Evolutionary conservation across 2,329 filamentous ascomycete species (phyloP), one percentile per base, ranked within the genome.

Genomic region (Penicillium sp.): DNA sequence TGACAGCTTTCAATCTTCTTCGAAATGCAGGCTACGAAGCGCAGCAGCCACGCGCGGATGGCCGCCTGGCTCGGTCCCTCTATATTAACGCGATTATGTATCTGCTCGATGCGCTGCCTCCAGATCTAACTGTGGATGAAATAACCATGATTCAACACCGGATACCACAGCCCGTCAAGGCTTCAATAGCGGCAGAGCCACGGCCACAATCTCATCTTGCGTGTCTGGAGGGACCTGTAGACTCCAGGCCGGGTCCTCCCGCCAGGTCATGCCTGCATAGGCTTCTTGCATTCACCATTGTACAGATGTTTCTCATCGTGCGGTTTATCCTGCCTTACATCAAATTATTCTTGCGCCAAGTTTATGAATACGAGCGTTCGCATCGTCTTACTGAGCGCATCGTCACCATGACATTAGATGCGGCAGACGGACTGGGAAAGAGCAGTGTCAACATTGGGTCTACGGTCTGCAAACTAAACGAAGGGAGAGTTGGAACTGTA

Each of bases 351-450:
- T 57, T 84, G 12, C 73, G 74, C 13, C 68, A 77, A 13, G 73
- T 78, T 13, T 84, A 83, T 54, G 58, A 77, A 42, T 84, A 84
- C 54, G 86, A 90, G 64, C 78, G 83, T 13, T 77, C 82, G 56
- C 81, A 89, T 67, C 81, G 80, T 54, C 74, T 90, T 52, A 82
- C 78, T 0, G 79, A 84, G 60, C 77, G 78, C 23, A 54, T 85
- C 1, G 66, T 85, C 15, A 72, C 74, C 6, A 72, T 73, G 20
- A 71, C 80, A 5, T 67, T 84, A 28, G 72, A 74, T 41, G 73
- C 79, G 2, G 78, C 79, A 3, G 78, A 83, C 54, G 68, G 66
- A 42, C 56, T 85, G 38, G 78, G 81, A 3, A 77, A 76, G 49
- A 70, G 74, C 13, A 73, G 80, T 18, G 56, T 82, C 25, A 72